Percentiles rank a stretch among this genome's conserved stretches.
phyloP scores from a whole-genome alignment of 2,329 filamentous ascomycete species.

The Penicillium hordei region DNA sequence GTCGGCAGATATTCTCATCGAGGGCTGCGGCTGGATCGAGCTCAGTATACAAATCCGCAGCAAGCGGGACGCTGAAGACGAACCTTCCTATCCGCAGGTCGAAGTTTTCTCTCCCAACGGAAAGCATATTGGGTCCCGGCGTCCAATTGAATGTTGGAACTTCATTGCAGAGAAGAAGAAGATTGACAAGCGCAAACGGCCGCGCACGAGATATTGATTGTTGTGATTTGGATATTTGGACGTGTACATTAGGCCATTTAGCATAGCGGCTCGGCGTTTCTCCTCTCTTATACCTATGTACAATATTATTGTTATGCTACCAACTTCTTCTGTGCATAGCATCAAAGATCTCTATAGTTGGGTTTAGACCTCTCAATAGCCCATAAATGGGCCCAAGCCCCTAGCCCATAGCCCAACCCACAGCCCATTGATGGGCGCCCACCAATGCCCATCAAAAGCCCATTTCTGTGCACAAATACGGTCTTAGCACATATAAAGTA shows the following conservation, averaged over 20 bases:
- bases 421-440: no score
- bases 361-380: no score
- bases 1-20: slow-evolving; percentile 80
- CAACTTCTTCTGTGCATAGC: no score
- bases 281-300: slow-evolving; percentile 1
- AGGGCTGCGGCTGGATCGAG: slow-evolving; percentile 93
- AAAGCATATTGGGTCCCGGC: slow-evolving; percentile 63
- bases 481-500: no score
- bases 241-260: slow-evolving; percentile 20
- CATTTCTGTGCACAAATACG: no score
- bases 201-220: slow-evolving; percentile 15
- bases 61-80: slow-evolving; percentile 38
- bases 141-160: slow-evolving; percentile 37
- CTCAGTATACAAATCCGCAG: slow-evolving; percentile 76
- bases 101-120: slow-evolving; percentile 86
- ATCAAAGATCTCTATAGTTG: not conserved
- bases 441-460: no score
- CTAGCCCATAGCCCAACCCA: no score
- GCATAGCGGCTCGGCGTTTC: slow-evolving; percentile 25
- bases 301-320: not conserved
- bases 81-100: slow-evolving; percentile 57
- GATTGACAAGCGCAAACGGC: slow-evolving; percentile 32
- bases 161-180: slow-evolving; percentile 35
- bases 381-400: no score
- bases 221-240: not conserved